These are phyloP conservation scores for Aphanomyces invadans DNA, from an alignment of 352 stramenopile species.

Conservation along the genomic window DNA sequence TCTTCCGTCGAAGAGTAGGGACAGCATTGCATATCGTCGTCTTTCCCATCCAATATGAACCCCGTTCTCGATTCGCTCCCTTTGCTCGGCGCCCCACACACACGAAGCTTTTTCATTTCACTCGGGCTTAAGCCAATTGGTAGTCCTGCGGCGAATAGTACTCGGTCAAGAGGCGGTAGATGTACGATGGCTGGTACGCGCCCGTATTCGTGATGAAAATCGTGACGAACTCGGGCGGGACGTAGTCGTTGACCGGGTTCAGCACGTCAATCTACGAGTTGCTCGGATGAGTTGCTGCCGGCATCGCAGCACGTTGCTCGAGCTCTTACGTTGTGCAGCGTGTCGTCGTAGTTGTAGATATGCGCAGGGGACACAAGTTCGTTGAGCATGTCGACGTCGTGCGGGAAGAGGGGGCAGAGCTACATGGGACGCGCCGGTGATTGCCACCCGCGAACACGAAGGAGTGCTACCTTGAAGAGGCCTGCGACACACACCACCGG, in stretches of 20 bases:
- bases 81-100: background rate
- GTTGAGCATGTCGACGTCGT: conserved; percentile 95
- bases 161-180: conserved; percentile 97
- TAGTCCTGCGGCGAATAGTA: conserved; percentile 98
- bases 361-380: conserved; percentile 81
- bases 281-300: no score
- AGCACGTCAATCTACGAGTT: conserved; percentile 86
- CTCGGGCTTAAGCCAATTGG: conserved; percentile 35
- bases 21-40: no score
- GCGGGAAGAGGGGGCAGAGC: conserved; percentile 96
- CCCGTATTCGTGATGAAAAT: conserved; percentile 98
- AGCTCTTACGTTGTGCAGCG: conserved; percentile 75
- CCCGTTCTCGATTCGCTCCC: background rate
- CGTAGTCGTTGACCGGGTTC: conserved; percentile 97
- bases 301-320: background rate
- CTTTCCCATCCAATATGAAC: background rate
- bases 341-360: conserved; percentile 88
- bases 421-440: no score
- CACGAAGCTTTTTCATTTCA: background rate
- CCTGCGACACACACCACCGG: conserved; percentile 95
- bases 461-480: conserved; percentile 84
- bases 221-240: conserved; percentile 94
- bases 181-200: conserved; percentile 97
- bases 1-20: no score
- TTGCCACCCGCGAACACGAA: no score